phyloP scores from a whole-genome alignment of 1,139 yeast species.

The Lipomyces yarrowii region DNA sequence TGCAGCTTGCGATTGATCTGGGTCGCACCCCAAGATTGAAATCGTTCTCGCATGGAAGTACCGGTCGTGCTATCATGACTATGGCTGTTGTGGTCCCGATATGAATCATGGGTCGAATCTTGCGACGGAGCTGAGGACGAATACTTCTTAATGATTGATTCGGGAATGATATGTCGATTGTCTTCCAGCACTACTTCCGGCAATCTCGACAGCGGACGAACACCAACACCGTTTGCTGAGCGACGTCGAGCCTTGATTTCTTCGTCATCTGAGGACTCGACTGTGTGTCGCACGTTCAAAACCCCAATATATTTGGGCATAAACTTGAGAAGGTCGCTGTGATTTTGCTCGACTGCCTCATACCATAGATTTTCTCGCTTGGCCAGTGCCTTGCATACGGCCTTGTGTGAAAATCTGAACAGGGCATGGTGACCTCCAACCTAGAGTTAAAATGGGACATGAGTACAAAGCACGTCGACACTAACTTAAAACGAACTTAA shows the following conservation, averaged over 20 bases:
- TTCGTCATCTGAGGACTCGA: constrained; percentile 10
- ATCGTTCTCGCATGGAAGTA: not conserved
- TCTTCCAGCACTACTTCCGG: constrained; percentile 89
- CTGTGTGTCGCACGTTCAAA: constrained; percentile 79
- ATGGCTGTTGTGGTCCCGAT: not conserved
- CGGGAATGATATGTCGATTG: constrained; percentile 86
- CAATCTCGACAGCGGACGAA: constrained; percentile 40
- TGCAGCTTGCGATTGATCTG: constrained; percentile 65
- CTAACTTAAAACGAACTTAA: not conserved
- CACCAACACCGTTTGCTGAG: constrained; percentile 31
- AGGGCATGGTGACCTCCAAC: constrained; percentile 99
- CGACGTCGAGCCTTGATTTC: constrained; percentile 1
- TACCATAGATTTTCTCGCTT: constrained; percentile 90
- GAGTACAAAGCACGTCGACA: not conserved
- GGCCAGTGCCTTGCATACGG: constrained; percentile 93
- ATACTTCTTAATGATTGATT: constrained; percentile 66
- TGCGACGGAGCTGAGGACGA: constrained; percentile 55
- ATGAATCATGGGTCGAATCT: constrained; percentile 16
- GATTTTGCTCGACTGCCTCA: constrained; percentile 78
- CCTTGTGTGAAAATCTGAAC: constrained; percentile 83
- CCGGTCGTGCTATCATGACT: not conserved
- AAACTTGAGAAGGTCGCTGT: constrained; percentile 73
- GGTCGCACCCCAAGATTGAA: constrained; percentile 57
- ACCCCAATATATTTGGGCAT: constrained; percentile 97
- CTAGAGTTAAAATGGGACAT: constrained; percentile 36